A percentile compares a stretch with the other conserved stretches of the same genome.
phyloP scores from a whole-genome alignment of 495 filamentous ascomycete species.

The Daldinia decipiens region DNA sequence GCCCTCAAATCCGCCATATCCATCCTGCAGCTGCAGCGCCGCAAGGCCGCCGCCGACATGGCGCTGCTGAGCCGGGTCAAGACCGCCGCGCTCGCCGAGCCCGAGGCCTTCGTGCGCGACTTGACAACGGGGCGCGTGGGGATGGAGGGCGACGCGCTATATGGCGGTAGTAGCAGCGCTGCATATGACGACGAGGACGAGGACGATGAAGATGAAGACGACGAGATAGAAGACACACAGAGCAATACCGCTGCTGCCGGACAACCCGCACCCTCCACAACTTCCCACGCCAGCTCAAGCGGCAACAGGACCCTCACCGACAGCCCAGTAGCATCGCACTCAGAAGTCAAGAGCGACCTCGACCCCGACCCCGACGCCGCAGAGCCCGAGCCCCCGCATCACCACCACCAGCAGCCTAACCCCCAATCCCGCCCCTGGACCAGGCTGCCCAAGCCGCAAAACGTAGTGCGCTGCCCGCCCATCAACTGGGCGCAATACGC shows the following conservation, averaged over 20 bases:
- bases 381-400: neutral
- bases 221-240: slow-evolving; percentile 32
- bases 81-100: slow-evolving; percentile 70
- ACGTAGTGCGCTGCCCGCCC: slow-evolving; percentile 81
- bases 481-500: slow-evolving; percentile 94
- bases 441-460: slow-evolving; percentile 79
- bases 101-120: slow-evolving; percentile 72
- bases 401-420: neutral
- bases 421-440: slow-evolving; percentile 44
- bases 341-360: slow-evolving; percentile 6
- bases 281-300: neutral
- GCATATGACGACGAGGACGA: neutral
- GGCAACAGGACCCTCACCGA: neutral
- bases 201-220: slow-evolving; percentile 14
- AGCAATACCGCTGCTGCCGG: neutral
- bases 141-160: slow-evolving; percentile 51
- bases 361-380: slow-evolving; percentile 3
- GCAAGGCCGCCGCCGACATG: slow-evolving; percentile 78
- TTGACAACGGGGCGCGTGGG: slow-evolving; percentile 63
- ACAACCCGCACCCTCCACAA: neutral
- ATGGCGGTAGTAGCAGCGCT: slow-evolving; percentile 41
- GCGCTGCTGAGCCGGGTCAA: slow-evolving; percentile 70
- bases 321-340: neutral
- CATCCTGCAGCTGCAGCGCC: slow-evolving; percentile 83
- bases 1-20: slow-evolving; percentile 82